A percentile compares a stretch with the other conserved stretches of the same genome.
These are phyloP conservation scores for Cadophora luteo-olivacea DNA, from an alignment of 2,329 filamentous ascomycete genomes.

Conservation along the genomic window DNA sequence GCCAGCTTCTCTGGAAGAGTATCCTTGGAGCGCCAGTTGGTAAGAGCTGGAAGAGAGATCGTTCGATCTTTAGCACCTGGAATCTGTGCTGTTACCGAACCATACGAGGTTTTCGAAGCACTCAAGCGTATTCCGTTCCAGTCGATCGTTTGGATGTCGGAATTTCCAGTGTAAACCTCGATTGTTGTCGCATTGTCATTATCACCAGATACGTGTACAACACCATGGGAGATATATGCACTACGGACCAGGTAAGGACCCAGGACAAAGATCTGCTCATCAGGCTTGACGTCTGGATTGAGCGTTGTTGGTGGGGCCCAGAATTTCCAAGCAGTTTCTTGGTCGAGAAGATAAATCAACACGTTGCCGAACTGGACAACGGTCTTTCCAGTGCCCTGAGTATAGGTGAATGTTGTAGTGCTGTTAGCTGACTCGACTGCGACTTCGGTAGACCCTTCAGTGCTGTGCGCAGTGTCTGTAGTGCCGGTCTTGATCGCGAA, in stretches of 20 bases:
- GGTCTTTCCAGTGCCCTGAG: slow-evolving; percentile 53
- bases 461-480: slow-evolving; percentile 47
- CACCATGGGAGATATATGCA: slow-evolving; percentile 45
- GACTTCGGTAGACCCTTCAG: slow-evolving; percentile 50
- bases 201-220: slow-evolving; percentile 49
- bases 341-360: slow-evolving; percentile 59
- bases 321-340: slow-evolving; percentile 60
- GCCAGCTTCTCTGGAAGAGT: slow-evolving; percentile 55
- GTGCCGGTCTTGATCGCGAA: slow-evolving; percentile 54
- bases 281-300: slow-evolving; percentile 52
- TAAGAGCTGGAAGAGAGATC: slow-evolving; percentile 53
- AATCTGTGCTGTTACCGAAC: slow-evolving; percentile 51
- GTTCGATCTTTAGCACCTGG: slow-evolving; percentile 48
- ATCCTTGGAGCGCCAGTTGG: slow-evolving; percentile 55
- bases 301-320: slow-evolving; percentile 57
- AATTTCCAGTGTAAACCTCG: slow-evolving; percentile 51
- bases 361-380: slow-evolving; percentile 56
- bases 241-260: slow-evolving; percentile 54
- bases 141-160: slow-evolving; percentile 49
- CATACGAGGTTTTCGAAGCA: slow-evolving; percentile 50
- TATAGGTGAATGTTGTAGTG: slow-evolving; percentile 52
- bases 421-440: slow-evolving; percentile 39
- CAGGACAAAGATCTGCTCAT: slow-evolving; percentile 54
- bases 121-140: slow-evolving; percentile 53
- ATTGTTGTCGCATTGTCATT: slow-evolving; percentile 50